phyloP scores from a whole-genome alignment of 192 early-diverging fungal species.

The Thamnidium elegans region DNA sequence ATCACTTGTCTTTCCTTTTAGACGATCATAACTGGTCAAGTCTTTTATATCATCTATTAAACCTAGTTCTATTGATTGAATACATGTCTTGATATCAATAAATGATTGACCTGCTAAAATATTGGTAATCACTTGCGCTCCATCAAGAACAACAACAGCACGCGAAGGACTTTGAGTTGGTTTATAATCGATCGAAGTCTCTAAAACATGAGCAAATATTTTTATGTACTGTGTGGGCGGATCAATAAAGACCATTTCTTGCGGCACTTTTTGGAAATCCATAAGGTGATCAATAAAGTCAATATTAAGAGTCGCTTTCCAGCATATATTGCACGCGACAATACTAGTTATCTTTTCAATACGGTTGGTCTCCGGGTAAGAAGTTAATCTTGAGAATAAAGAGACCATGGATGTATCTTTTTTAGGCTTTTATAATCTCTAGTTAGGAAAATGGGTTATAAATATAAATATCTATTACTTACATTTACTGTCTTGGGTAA shows the following conservation, averaged over 20 bases:
- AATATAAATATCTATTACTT: not conserved
- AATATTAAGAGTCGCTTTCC: slow-evolving; percentile 40
- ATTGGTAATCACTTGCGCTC: slow-evolving; percentile 60
- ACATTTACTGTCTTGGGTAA: slow-evolving; percentile 46
- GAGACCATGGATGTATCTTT: slow-evolving; percentile 57
- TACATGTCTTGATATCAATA: slow-evolving; percentile 45
- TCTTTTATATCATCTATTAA: slow-evolving; percentile 46
- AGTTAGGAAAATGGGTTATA: not conserved
- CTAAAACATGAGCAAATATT: slow-evolving; percentile 53
- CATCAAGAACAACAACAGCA: slow-evolving; percentile 52
- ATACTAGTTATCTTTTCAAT: slow-evolving; percentile 59
- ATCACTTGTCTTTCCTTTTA: slow-evolving; percentile 20
- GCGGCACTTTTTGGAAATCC: slow-evolving; percentile 57
- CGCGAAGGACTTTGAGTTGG: slow-evolving; percentile 51
- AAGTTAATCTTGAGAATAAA: slow-evolving; percentile 48
- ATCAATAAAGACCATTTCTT: slow-evolving; percentile 44
- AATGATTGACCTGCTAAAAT: slow-evolving; percentile 63
- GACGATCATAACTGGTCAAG: slow-evolving; percentile 22
- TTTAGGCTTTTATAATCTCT: slow-evolving; percentile 37
- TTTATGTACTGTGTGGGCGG: slow-evolving; percentile 55
- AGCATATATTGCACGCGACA: slow-evolving; percentile 48
- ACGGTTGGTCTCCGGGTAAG: slow-evolving; percentile 48
- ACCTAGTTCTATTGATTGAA: slow-evolving; percentile 51
- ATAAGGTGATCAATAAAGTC: slow-evolving; percentile 49
- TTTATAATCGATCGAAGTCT: slow-evolving; percentile 59